Percentiles rank a stretch among this genome's conserved stretches.
phyloP scores from a whole-genome alignment of 2,329 filamentous ascomycete genomes.

The Aspergillus persii region DNA sequence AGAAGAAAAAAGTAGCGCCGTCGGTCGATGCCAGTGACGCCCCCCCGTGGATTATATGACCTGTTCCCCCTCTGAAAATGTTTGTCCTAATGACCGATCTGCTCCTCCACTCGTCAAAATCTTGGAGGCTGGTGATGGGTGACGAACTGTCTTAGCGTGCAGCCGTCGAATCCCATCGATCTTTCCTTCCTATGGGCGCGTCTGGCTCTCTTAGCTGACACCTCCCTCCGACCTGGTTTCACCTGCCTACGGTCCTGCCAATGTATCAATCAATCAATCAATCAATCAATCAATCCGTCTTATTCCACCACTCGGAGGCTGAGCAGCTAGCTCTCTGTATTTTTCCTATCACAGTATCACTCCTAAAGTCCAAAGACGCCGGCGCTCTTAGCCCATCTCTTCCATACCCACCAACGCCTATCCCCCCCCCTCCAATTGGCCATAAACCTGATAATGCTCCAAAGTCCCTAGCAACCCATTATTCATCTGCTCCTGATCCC shows the following conservation, averaged over 20 bases:
- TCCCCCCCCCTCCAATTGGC: neutral
- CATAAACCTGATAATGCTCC: neutral
- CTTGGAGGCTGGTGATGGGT: constrained; percentile 28
- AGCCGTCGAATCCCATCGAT: constrained; percentile 27
- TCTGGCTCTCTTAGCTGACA: neutral
- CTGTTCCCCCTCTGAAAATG: neutral
- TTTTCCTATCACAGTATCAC: neutral
- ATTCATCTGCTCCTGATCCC: neutral
- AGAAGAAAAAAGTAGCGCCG: neutral
- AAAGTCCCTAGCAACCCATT: neutral
- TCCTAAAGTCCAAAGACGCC: neutral
- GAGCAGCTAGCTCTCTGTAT: neutral
- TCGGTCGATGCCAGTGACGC: neutral
- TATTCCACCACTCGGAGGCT: neutral
- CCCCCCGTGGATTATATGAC: neutral
- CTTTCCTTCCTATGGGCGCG: constrained; percentile 1
- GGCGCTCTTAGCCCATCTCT: neutral
- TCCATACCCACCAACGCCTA: neutral
- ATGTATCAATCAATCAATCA: neutral
- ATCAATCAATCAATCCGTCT: neutral
- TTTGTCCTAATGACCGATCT: neutral
- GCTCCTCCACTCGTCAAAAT: constrained; percentile 21
- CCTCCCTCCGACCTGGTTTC: neutral
- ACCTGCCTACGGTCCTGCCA: neutral
- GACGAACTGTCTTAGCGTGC: constrained; percentile 25